Percentiles rank a stretch among this genome's conserved stretches.
These are phyloP conservation scores for Colletotrichum sp. DNA, from an alignment of 2,329 filamentous ascomycete species.

Conservation along the genomic window DNA sequence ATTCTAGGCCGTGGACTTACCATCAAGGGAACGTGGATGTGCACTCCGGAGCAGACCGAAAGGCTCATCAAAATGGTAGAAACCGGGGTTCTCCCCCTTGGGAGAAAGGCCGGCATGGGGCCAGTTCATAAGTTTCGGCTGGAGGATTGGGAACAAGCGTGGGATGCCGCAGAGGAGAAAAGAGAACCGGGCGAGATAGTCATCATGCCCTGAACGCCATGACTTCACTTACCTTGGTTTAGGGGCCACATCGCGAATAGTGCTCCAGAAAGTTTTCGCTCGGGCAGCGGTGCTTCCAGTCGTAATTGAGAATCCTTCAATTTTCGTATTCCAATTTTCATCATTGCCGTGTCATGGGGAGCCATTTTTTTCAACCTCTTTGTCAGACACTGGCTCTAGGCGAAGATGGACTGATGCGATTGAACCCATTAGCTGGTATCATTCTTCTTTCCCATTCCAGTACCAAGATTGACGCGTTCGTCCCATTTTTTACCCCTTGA, in stretches of 20 bases:
- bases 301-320: background rate
- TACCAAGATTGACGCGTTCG: background rate
- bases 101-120: background rate
- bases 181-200: background rate
- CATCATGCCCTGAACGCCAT: background rate
- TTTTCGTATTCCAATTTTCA: background rate
- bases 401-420: background rate
- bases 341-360: background rate
- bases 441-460: background rate
- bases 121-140: background rate
- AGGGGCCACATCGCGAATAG: background rate
- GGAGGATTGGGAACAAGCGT: background rate
- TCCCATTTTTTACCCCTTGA: background rate
- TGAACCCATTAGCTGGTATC: background rate
- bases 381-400: background rate
- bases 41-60: background rate
- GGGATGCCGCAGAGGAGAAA: background rate
- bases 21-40: background rate
- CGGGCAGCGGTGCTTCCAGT: background rate
- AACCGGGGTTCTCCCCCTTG: background rate
- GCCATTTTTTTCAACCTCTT: background rate
- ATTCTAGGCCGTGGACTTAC: background rate
- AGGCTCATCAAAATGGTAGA: constrained; percentile 1
- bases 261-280: background rate
- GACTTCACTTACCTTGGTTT: background rate